Evolutionary conservation across 768 basidiomycete species (phyloP), one percentile per base, ranked within the genome.

Genomic region (Macrolepiota dolichaula): DNA sequence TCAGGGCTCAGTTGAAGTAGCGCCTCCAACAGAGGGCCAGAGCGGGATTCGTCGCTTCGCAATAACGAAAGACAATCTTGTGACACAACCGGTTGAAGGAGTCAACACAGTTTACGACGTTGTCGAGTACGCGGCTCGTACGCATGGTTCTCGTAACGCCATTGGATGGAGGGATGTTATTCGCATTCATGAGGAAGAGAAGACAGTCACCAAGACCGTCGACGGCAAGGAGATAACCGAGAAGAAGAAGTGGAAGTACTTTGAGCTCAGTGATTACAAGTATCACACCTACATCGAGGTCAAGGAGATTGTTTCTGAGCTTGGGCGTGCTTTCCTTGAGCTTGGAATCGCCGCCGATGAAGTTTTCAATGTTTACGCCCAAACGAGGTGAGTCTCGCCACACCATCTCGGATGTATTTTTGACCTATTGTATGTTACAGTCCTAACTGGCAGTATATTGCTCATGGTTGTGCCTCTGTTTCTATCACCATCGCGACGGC

Each of bases 241-340:
- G 80, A 92, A 77, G 73, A 99, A 99, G 84, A 92, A 81, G 59
- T 99, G 96, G 96, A 93, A 90, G 71, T 98, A 89, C 75, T 99
- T 93, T 74, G 84, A 95, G 73, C 82, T 98, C 61, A 89, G 89
- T 73, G 89, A 90, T 63, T 98, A 90, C 82, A 85, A 92, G 74
- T 98, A 87, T 73, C 75, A 89, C 68, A 84, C 73, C 55, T 98
- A 85, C 73, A 66, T 88, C 63, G 84, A 94, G 66, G 79, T 96
- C 62, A 80, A 87, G 68, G 82, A 86, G 27, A 75, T 78, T 4
- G 83, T 90, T 3, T 77, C 78, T 2, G 84, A 88, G 67, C 76
- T 94, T 51, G 89, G 86, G 0, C 79, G 87, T 12, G 94, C 86
- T 9, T 74, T 97, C 57, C 69, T 91, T 51, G 83, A 90, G 65